Percentiles rank a stretch among this genome's conserved stretches.
phyloP scores from a whole-genome alignment of 75 land plant genomes.

The Picea sitchensis region DNA sequence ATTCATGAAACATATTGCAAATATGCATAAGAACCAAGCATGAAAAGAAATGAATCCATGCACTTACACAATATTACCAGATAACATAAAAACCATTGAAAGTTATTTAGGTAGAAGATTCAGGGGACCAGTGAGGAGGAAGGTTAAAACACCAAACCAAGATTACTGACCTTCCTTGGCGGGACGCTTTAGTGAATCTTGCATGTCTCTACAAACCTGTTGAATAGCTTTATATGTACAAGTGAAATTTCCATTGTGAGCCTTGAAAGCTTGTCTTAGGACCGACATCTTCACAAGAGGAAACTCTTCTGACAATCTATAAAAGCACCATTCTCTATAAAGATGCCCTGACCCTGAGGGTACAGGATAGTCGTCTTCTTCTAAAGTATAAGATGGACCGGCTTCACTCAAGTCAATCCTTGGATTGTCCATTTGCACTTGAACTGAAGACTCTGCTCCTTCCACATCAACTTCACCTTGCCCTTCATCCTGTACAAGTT shows the following conservation, averaged over 20 bases:
- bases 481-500: constrained; percentile 4
- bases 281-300: constrained; percentile 17
- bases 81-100: neutral
- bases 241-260: constrained; percentile 7
- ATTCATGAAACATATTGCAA: neutral
- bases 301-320: constrained; percentile 16
- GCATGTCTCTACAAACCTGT: constrained; percentile 12
- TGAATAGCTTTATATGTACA: constrained; percentile 20
- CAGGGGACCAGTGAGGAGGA: neutral
- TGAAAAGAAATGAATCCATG: neutral
- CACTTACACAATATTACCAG: neutral
- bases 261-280: constrained; percentile 14
- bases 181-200: neutral
- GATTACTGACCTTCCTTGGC: neutral
- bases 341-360: neutral
- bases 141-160: neutral
- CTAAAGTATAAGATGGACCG: neutral
- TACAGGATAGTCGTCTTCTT: neutral
- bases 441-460: neutral
- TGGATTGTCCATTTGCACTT: neutral
- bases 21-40: neutral
- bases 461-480: neutral
- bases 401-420: neutral
- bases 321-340: constrained; percentile 10
- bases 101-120: neutral